Base-by-base conservation (phyloP, 2,329 filamentous ascomycete genomes). In the Pseudopyricularia cyperi region DNA sequence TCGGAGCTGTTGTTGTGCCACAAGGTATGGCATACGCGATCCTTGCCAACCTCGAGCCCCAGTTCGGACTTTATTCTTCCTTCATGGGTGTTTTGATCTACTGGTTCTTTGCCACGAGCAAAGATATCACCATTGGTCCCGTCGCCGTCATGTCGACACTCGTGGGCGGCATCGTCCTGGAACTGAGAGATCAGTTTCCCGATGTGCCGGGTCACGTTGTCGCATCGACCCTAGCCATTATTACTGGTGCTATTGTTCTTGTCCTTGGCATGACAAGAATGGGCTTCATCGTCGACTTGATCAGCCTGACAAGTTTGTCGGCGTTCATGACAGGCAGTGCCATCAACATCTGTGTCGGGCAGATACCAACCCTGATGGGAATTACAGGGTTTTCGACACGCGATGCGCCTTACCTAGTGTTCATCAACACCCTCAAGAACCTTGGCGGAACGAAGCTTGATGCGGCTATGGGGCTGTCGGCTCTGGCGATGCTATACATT, bases 301-400 rank as follows among this genome's bases (percentile, higher is more conserved):
- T 97, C 60, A 87, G 93, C 1, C 79, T 96, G 52, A 83, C 89
- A 1, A 87, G 90, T 0, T 87, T 97, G 52, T 90, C 87, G 0
- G 89, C 93, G 3, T 97, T 95, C 72, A 96, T 97, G 87, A 97
- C 93, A 0, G 91, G 91, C 2, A 95, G 91, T 5, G 89, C 91
- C 52, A 77, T 98, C 66, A 95, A 80, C 60, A 97, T 98, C 62
- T 82, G 80, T 15, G 77, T 81, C 24, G 90, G 93, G 33, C 93
- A 98, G 66, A 75, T 96, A 5, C 85, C 87, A 1, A 76, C 77
- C 2, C 70, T 97, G 65, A 78, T 98, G 70, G 93, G 93, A 7
- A 83, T 95, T 62, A 75, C 74, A 1, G 77, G 78, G 22, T 82
- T 93, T 52, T 55, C 54, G 52, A 60, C 65, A 80, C 83, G 56